A percentile compares a stretch with the other conserved stretches of the same genome.
Conservation (phyloP, 2,329 filamentous ascomycete species). For the Fusarium luffae region DNA sequence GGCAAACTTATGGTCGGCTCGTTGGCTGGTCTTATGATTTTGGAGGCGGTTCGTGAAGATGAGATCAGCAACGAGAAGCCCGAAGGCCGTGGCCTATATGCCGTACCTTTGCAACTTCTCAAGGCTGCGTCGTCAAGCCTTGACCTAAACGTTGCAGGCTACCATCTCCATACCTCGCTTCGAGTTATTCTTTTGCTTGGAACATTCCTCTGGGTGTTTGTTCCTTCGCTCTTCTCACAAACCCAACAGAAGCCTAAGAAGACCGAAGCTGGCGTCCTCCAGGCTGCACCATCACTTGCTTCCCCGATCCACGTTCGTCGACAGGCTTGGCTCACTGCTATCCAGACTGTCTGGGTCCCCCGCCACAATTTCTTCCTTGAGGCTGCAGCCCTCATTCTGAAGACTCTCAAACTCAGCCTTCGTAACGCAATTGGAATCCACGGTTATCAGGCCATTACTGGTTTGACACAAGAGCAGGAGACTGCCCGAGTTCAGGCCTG, state of each 20-base stretch:
- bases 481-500: constrained; percentile 88
- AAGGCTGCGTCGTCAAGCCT: constrained; percentile 59
- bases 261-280: constrained; percentile 56
- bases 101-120: constrained; percentile 70
- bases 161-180: constrained; percentile 64
- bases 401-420: constrained; percentile 83
- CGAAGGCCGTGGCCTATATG: constrained; percentile 73
- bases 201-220: constrained; percentile 64
- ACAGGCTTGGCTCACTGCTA: constrained; percentile 91
- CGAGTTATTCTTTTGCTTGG: constrained; percentile 65
- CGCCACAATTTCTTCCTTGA: constrained; percentile 88
- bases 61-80: constrained; percentile 72
- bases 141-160: constrained; percentile 65
- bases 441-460: constrained; percentile 81
- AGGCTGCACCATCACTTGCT: constrained; percentile 75
- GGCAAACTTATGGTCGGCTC: constrained; percentile 93
- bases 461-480: constrained; percentile 86
- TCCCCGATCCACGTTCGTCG: constrained; percentile 87
- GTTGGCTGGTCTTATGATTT: constrained; percentile 89
- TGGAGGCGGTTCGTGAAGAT: constrained; percentile 80
- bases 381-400: constrained; percentile 80
- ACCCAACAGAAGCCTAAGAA: constrained; percentile 63
- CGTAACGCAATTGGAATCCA: constrained; percentile 81
- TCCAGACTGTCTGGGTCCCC: constrained; percentile 93
- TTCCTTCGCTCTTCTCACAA: constrained; percentile 63